A percentile compares a stretch with the other conserved stretches of the same genome.
phyloP scores from a whole-genome alignment of 2,329 filamentous ascomycete species.

The Apiospora sp. region DNA sequence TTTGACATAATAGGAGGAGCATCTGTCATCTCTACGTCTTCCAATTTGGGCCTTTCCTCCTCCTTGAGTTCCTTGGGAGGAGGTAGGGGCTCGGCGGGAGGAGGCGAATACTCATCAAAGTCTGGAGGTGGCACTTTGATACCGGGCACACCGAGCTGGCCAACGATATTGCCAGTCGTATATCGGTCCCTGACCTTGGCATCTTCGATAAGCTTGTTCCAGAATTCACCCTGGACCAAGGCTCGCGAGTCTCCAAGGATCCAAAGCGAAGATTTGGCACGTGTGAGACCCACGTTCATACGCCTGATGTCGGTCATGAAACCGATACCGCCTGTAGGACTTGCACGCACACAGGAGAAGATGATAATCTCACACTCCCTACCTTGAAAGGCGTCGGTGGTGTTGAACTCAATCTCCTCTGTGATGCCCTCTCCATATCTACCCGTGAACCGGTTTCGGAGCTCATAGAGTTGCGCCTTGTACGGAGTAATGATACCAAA shows the following conservation, averaged over 20 bases:
- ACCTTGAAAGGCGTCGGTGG: conserved; percentile 96
- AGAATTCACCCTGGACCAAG: conserved; percentile 87
- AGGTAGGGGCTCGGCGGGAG: neutral
- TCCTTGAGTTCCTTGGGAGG: neutral
- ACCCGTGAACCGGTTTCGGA: conserved; percentile 77
- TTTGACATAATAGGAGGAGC: conserved; percentile 27
- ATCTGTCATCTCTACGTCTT: conserved; percentile 43
- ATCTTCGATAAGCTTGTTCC: conserved; percentile 86
- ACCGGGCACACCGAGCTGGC: conserved; percentile 56
- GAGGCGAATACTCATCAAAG: conserved; percentile 27
- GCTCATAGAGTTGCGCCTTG: conserved; percentile 86
- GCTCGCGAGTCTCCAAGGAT: conserved; percentile 92
- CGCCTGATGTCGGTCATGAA: conserved; percentile 98
- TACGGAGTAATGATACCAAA: conserved; percentile 98
- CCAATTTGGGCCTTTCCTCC: conserved; percentile 16
- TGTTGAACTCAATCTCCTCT: conserved; percentile 93
- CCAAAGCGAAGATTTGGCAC: conserved; percentile 96
- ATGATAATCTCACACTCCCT: conserved; percentile 98
- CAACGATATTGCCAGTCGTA: conserved; percentile 69
- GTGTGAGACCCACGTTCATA: conserved; percentile 98
- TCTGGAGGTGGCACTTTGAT: conserved; percentile 42
- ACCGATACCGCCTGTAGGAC: conserved; percentile 91
- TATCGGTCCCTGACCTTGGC: conserved; percentile 78
- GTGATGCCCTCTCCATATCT: conserved; percentile 79
- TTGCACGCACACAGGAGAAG: conserved; percentile 96